Evolutionary conservation across 2,329 filamentous ascomycete genomes (phyloP).

Genomic region (Verticillium alfalfae): DNA sequence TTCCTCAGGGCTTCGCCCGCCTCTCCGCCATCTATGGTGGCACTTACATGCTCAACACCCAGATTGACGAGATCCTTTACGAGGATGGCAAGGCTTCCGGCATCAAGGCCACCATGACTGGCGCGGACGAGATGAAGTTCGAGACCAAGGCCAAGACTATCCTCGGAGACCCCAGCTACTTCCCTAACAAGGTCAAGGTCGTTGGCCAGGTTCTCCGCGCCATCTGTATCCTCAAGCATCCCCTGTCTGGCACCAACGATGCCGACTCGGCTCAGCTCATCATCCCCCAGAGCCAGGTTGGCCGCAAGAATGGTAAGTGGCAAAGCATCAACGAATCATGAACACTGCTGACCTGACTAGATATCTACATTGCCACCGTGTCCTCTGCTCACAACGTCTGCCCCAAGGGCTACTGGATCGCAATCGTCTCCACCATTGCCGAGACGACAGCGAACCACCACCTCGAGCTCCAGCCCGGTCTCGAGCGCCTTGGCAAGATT

Average conservation of each 20-base stretch:
- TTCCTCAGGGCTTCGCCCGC: slow-evolving; percentile 95
- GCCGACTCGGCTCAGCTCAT: slow-evolving; percentile 90
- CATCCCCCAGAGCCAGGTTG: slow-evolving; percentile 95
- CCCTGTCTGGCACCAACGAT: slow-evolving; percentile 82
- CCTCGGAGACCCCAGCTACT: slow-evolving; percentile 94
- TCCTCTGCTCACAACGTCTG: slow-evolving; percentile 96
- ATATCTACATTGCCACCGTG: slow-evolving; percentile 95
- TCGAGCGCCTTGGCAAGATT: slow-evolving; percentile 86
- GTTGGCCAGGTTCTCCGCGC: slow-evolving; percentile 89
- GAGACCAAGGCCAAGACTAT: slow-evolving; percentile 96
- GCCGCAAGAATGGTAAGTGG: slow-evolving; percentile 82
- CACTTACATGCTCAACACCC: slow-evolving; percentile 98
- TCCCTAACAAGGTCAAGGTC: slow-evolving; percentile 81
- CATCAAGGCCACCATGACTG: slow-evolving; percentile 96
- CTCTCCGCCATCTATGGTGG: slow-evolving; percentile 97
- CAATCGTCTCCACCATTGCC: slow-evolving; percentile 95
- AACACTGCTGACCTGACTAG: slow-evolving; percentile 34
- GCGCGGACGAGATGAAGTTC: slow-evolving; percentile 88
- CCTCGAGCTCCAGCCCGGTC: slow-evolving; percentile 84
- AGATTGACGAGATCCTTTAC: slow-evolving; percentile 83
- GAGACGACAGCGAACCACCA: slow-evolving; percentile 92
- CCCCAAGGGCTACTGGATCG: slow-evolving; percentile 98
- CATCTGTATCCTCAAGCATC: slow-evolving; percentile 96
- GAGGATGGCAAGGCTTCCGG: slow-evolving; percentile 82
- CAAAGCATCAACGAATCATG: background rate